Evolutionary conservation across 2,329 filamentous ascomycete species (phyloP).

Genomic region (Malbranchea cinnamomea): DNA sequence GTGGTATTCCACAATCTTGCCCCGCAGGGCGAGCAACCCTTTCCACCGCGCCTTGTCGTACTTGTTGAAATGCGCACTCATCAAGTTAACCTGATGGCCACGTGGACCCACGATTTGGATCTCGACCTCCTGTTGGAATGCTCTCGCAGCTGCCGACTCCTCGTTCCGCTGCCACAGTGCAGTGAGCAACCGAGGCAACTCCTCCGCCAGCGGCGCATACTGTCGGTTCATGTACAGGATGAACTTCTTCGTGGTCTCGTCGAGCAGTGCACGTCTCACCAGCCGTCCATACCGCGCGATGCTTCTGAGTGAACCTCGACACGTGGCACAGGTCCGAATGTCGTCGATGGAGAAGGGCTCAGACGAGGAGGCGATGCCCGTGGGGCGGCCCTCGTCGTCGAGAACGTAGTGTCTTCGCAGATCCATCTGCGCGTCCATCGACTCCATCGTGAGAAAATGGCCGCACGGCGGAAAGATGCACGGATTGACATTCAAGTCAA

Average conservation of each 20-base stretch:
- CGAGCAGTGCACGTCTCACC: conserved; percentile 43
- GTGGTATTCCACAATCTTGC: conserved; percentile 18
- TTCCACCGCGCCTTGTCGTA: conserved; percentile 14
- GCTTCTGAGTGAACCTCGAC: conserved; percentile 42
- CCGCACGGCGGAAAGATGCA: conserved; percentile 49
- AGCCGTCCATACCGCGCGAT: conserved; percentile 49
- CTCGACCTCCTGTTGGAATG: not conserved
- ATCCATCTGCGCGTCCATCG: conserved; percentile 46
- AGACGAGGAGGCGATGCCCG: conserved; percentile 16
- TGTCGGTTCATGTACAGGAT: conserved; percentile 36
- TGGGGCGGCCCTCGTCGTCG: conserved; percentile 14
- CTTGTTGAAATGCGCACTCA: conserved; percentile 11
- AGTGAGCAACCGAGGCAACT: not conserved
- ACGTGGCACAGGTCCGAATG: conserved; percentile 42
- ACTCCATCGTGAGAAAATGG: conserved; percentile 46
- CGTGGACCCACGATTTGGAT: conserved; percentile 9
- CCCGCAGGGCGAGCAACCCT: conserved; percentile 16
- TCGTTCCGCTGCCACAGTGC: no score
- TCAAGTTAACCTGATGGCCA: conserved; percentile 14
- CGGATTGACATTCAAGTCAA: conserved; percentile 44
- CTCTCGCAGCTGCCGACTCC: conserved; percentile 17
- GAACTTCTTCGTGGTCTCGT: conserved; percentile 51
- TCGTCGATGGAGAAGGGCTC: conserved; percentile 36
- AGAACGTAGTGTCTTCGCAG: conserved; percentile 26
- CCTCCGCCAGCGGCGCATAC: conserved; percentile 26